Percentiles rank a stretch among this genome's conserved stretches.
Evolutionary conservation across 176 grass and related monocot species (phyloP).

Genomic region (sorghum (Sorghum bicolor)): DNA sequence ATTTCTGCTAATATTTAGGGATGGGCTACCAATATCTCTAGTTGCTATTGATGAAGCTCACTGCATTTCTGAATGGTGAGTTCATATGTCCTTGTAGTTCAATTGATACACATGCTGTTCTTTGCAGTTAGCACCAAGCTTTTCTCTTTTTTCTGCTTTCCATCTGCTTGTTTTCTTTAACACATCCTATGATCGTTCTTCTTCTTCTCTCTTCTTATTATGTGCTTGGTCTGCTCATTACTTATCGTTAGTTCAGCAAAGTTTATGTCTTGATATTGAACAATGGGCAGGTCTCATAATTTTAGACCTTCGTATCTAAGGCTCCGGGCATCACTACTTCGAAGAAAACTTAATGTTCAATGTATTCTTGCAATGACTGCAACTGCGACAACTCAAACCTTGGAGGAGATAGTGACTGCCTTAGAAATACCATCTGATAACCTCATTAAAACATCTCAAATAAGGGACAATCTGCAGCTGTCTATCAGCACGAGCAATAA

Average conservation of each 20-base stretch:
- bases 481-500: slow-evolving; percentile 64
- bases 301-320: slow-evolving; percentile 97
- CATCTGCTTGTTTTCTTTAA: neutral
- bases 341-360: slow-evolving; percentile 67
- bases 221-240: neutral
- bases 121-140: slow-evolving; percentile 5
- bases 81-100: slow-evolving; percentile 29
- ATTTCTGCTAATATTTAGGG: slow-evolving; percentile 68
- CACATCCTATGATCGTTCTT: neutral
- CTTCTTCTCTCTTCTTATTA: slow-evolving; percentile 9
- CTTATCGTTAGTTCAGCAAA: slow-evolving; percentile 12
- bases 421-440: slow-evolving; percentile 78
- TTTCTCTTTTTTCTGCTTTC: neutral
- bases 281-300: slow-evolving; percentile 85
- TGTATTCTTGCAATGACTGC: slow-evolving; percentile 99
- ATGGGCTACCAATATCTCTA: slow-evolving; percentile 73
- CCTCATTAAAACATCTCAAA: slow-evolving; percentile 64
- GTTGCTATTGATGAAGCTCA: slow-evolving; percentile 97
- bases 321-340: slow-evolving; percentile 79
- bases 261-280: slow-evolving; percentile 19
- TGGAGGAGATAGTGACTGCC: slow-evolving; percentile 71
- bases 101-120: neutral
- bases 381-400: slow-evolving; percentile 78
- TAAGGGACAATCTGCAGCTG: slow-evolving; percentile 81
- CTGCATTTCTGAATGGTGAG: slow-evolving; percentile 99